Percentiles rank a stretch among this genome's conserved stretches.
Evolutionary conservation across 192 early-diverging fungal genomes (phyloP).

Genomic region (Entomortierella beljakovae): DNA sequence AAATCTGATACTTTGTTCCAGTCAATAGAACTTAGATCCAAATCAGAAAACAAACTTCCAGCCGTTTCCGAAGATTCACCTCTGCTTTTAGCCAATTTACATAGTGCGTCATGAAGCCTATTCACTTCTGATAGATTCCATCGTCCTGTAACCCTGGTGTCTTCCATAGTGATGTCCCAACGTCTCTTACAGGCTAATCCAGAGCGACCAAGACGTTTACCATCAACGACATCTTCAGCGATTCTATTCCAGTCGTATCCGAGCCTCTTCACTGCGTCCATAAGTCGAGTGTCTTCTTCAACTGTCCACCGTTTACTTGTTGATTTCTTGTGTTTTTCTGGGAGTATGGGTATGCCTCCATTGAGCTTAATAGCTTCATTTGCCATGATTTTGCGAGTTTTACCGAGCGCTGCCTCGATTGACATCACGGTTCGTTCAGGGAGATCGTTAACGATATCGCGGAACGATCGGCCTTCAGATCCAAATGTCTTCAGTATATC

Average conservation of each 20-base stretch:
- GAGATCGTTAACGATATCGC: not conserved
- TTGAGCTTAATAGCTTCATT: not conserved
- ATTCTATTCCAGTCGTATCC: not conserved
- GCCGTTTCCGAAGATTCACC: not conserved
- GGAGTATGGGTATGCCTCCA: no score
- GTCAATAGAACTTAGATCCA: not conserved
- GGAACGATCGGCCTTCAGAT: not conserved
- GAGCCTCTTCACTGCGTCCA: not conserved
- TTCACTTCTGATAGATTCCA: not conserved
- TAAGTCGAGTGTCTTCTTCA: not conserved
- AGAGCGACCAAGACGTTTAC: not conserved
- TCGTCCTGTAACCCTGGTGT: not conserved
- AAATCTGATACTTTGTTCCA: not conserved
- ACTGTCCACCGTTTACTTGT: not conserved
- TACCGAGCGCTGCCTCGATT: not conserved
- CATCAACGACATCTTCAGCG: not conserved
- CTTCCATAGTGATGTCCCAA: not conserved
- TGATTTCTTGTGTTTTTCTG: not conserved
- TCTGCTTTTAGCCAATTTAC: no score
- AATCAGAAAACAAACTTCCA: not conserved
- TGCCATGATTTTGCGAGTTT: not conserved
- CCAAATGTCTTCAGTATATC: not conserved
- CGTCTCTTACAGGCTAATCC: not conserved
- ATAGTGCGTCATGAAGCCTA: no score
- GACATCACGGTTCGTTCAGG: not conserved